phyloP scores from a whole-genome alignment of 345 rosid genomes.

The Populus pruinosa region DNA sequence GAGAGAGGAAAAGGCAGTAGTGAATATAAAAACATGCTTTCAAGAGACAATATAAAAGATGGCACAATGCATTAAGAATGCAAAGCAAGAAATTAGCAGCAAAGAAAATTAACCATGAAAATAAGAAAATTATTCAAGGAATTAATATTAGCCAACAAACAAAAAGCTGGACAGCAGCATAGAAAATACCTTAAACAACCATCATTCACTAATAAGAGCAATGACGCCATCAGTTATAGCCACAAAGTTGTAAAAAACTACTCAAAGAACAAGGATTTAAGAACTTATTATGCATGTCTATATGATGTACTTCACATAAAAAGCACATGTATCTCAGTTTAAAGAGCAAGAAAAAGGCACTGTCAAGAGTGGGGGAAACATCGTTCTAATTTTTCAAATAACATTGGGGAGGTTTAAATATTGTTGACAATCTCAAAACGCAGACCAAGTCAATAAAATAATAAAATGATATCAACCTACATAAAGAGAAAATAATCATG shows the following conservation, averaged over 20 bases:
- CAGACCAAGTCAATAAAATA: slow-evolving; percentile 10
- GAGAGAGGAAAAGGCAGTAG: neutral
- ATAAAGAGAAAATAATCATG: slow-evolving; percentile 27
- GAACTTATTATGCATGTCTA: neutral
- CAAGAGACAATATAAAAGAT: neutral
- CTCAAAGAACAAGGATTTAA: no score
- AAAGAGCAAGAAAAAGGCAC: neutral
- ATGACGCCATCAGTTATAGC: no score
- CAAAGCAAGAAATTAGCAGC: neutral
- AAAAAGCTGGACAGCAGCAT: neutral
- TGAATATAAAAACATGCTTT: no score
- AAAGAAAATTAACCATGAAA: no score
- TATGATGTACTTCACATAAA: neutral
- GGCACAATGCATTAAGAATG: neutral
- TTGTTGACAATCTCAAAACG: neutral
- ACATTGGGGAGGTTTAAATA: neutral
- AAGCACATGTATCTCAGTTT: neutral
- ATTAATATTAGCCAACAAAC: neutral
- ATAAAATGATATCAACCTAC: slow-evolving; percentile 31
- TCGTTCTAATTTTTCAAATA: neutral
- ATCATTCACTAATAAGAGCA: neutral
- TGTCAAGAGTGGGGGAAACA: neutral
- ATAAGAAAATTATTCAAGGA: neutral
- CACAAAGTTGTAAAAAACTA: neutral
- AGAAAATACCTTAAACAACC: neutral